Evolutionary conservation across 805 yeast genomes (phyloP).

Genomic region (Starmerella apicola): DNA sequence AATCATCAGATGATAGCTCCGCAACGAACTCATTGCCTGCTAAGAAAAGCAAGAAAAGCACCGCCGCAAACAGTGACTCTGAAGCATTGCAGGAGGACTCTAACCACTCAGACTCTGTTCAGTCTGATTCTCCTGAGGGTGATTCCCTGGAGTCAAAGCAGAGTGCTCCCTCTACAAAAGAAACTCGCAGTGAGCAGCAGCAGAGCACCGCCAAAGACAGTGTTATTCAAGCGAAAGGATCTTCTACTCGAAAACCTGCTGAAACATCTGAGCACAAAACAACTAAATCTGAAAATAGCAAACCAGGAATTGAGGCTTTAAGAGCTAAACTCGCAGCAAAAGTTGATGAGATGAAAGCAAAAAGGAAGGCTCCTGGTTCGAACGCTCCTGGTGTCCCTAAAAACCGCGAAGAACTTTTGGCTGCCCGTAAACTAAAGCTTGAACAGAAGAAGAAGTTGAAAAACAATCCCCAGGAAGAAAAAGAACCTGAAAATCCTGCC

Average conservation of each 20-base stretch:
- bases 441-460: conserved; percentile 26
- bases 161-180: neutral
- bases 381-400: conserved; percentile 63
- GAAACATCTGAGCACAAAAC: neutral
- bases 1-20: neutral
- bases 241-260: neutral
- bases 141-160: neutral
- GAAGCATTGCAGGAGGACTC: neutral
- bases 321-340: conserved; percentile 68
- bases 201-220: neutral
- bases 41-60: neutral
- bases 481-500: conserved; percentile 33
- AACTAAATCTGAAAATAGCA: conserved; percentile 3
- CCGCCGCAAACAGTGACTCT: conserved; percentile 5
- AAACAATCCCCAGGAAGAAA: conserved; percentile 24
- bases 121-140: neutral
- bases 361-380: conserved; percentile 86
- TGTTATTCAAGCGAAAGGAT: neutral
- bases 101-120: neutral
- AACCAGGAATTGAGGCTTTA: conserved; percentile 44
- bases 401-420: conserved; percentile 44
- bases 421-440: conserved; percentile 31
- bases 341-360: conserved; percentile 56
- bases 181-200: neutral
- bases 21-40: neutral